These are phyloP conservation scores for Emmonsia crescens DNA, from an alignment of 2,329 filamentous ascomycete genomes.

Conservation along the genomic window DNA sequence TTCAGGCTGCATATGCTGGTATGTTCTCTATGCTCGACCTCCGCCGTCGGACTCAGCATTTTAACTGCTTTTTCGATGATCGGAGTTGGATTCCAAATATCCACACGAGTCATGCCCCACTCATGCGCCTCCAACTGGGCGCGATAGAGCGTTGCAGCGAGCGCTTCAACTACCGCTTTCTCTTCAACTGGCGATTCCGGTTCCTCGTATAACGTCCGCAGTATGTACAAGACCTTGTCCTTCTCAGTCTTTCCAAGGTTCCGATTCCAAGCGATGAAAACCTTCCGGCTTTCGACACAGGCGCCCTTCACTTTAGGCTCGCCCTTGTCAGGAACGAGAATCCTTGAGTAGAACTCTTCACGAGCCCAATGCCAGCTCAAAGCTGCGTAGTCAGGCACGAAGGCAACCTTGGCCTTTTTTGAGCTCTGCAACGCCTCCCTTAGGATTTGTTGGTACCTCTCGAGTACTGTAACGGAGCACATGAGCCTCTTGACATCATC, in stretches of 20 bases:
- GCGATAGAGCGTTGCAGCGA: constrained; percentile 53
- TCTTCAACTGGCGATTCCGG: constrained; percentile 32
- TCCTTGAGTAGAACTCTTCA: constrained; percentile 63
- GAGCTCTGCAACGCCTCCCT: constrained; percentile 34
- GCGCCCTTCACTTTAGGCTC: constrained; percentile 58
- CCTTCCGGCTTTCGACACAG: constrained; percentile 39
- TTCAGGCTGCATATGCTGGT: constrained; percentile 37
- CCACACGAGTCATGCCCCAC: constrained; percentile 60
- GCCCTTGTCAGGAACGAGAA: constrained; percentile 44
- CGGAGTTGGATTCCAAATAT: constrained; percentile 72
- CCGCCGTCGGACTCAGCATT: constrained; percentile 25
- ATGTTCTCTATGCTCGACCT: constrained; percentile 36
- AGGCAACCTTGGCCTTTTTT: constrained; percentile 47
- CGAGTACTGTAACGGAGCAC: constrained; percentile 52
- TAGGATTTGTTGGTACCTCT: constrained; percentile 53
- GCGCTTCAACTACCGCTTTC: constrained; percentile 40
- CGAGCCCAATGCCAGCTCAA: constrained; percentile 69
- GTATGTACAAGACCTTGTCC: constrained; percentile 32
- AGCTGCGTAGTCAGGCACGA: constrained; percentile 56
- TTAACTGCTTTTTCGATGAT: constrained; percentile 36
- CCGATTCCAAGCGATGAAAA: constrained; percentile 34
- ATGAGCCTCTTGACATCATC: constrained; percentile 34
- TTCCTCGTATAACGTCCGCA: constrained; percentile 33
- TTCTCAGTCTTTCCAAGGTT: constrained; percentile 27
- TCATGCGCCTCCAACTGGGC: constrained; percentile 60